Percentiles rank a stretch among this genome's conserved stretches.
Conservation (phyloP, 352 stramenopile species). For the Pilasporangium apinafurcum region DNA sequence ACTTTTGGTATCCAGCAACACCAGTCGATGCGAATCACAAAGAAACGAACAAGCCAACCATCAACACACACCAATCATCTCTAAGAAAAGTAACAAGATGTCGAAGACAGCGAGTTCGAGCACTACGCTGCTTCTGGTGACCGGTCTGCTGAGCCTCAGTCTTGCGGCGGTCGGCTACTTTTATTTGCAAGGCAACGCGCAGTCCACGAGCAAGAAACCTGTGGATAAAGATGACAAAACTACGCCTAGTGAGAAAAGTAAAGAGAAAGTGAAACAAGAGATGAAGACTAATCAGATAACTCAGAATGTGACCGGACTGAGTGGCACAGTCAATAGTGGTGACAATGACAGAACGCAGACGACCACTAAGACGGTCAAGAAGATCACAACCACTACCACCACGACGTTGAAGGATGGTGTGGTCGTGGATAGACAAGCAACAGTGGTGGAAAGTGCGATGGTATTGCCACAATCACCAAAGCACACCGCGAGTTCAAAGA, state of each 20-base stretch:
- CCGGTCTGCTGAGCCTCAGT: conserved; percentile 50
- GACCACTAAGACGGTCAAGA: too few relatives aligned
- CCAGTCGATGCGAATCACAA: neutral
- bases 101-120: conserved; percentile 20
- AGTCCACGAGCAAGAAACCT: neutral
- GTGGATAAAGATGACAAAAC: neutral
- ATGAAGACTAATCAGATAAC: too few relatives aligned
- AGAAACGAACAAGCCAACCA: conserved; percentile 1
- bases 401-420: too few relatives aligned
- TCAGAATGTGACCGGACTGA: too few relatives aligned
- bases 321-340: too few relatives aligned
- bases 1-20: too few relatives aligned
- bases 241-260: conserved; percentile 5
- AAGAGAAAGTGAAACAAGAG: conserved; percentile 12
- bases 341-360: too few relatives aligned
- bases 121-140: conserved; percentile 45
- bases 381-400: too few relatives aligned
- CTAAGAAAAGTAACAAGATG: conserved; percentile 25
- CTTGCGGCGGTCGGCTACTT: conserved; percentile 52
- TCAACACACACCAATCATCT: too few relatives aligned
- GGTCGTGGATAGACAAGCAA: conserved; percentile 2
- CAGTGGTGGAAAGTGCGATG: neutral
- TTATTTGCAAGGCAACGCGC: conserved; percentile 29
- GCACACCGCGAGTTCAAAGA: conserved; percentile 1
- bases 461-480: neutral